Base-by-base conservation (phyloP, 2,329 filamentous ascomycete species). In the Allantophomopsis lycopodina region DNA sequence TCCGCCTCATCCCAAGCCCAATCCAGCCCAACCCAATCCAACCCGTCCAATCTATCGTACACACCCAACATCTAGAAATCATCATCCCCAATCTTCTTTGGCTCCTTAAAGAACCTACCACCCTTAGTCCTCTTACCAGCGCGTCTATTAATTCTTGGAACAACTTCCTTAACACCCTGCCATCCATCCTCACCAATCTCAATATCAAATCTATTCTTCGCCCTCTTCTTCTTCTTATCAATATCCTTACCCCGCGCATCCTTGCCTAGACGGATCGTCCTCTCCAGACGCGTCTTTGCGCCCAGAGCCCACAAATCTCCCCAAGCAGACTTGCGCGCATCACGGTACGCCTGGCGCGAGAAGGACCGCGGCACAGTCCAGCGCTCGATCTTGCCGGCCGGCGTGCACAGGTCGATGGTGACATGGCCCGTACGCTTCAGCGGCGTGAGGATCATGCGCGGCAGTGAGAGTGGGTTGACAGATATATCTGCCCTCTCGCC, bases 291-390 rank as follows among this genome's bases (percentile, higher is more conserved):
- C 0, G 86, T 93, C 68, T 96, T 96, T 16, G 88, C 89, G 0
- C 91, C 91, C 0, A 96, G 67, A 1, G 89, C 87, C 91, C 91
- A 98, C 8, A 96, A 66, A 56, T 96, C 91, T 32, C 91, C 91
- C 91, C 89, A 96, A 39, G 64, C 65, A 1, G 81, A 73, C 62
- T 98, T 98, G 45, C 91, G 77, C 30, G 91, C 91, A 55, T 96
- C 91, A 50, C 83, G 85, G 62, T 89, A 96, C 1, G 87, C 87
- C 51, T 82, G 76, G 50, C 73, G 79, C 57, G 79, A 80, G 60
- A 80, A 91, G 43, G 79, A 86, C 49, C 78, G 78, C 2, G 89
- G 84, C 0, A 98, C 80, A 0, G 82, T 91, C 91, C 91, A 98
- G 40, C 91, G 83, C 65, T 98, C 89, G 28, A 95, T 77, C 33